Evolutionary conservation across 1,139 yeast genomes (phyloP).

Genomic region (Zygosaccharomyces sapae): DNA sequence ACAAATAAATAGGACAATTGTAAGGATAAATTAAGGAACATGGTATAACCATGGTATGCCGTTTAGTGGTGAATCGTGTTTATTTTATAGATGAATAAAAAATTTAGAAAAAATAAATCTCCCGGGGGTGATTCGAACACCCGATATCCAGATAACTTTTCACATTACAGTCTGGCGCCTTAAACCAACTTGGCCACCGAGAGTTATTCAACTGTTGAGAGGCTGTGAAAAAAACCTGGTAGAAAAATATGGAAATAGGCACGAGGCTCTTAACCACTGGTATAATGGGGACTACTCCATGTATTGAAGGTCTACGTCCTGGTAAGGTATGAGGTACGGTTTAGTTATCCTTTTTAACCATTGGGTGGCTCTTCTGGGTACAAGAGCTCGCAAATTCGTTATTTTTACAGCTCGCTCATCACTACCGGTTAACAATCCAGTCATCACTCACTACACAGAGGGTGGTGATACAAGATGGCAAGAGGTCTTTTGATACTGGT

Average conservation of each 20-base stretch:
- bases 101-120: conserved; percentile 4
- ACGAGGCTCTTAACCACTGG: not conserved
- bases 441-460: conserved; percentile 18
- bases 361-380: not conserved
- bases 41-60: too few species aligned
- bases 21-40: not conserved
- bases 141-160: not conserved
- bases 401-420: not conserved
- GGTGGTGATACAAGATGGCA: conserved; percentile 23
- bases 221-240: too few species aligned
- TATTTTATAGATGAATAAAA: too few species aligned
- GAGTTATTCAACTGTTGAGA: conserved; percentile 3
- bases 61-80: too few species aligned
- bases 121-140: conserved; percentile 22
- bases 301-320: not conserved
- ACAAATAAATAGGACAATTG: not conserved
- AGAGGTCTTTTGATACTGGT: conserved; percentile 75
- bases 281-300: not conserved
- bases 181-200: conserved; percentile 22
- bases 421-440: conserved; percentile 23
- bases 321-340: too few species aligned
- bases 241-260: too few species aligned
- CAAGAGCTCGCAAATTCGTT: not conserved
- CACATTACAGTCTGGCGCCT: conserved; percentile 21
- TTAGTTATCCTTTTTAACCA: too few species aligned